Conservation (phyloP, 1,284 basidiomycete genomes). For the Naganishia sp. region DNA sequence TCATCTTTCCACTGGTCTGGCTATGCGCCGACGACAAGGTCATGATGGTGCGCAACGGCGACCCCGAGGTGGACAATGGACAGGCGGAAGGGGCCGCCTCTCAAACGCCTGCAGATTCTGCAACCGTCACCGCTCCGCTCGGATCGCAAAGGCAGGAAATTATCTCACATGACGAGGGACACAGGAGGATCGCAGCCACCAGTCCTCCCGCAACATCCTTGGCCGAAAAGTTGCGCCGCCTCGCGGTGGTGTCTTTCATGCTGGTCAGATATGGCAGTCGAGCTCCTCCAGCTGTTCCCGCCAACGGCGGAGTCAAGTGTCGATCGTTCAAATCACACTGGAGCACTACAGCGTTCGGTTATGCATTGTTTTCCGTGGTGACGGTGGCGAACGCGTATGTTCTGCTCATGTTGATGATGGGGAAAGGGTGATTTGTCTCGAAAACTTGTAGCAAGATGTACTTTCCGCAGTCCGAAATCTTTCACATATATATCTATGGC, state of each 20-base stretch:
- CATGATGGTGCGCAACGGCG: slow-evolving; percentile 62
- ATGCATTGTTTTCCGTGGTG: slow-evolving; percentile 65
- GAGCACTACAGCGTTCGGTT: slow-evolving; percentile 61
- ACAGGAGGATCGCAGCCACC: not conserved
- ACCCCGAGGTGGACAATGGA: not conserved
- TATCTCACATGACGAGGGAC: no score
- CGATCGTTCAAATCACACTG: slow-evolving; percentile 62
- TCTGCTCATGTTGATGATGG: slow-evolving; percentile 48
- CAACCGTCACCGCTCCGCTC: no score
- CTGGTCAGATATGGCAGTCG: slow-evolving; percentile 21
- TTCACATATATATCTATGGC: no score
- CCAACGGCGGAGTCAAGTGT: slow-evolving; percentile 31
- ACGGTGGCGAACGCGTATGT: slow-evolving; percentile 64
- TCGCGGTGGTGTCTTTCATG: slow-evolving; percentile 25
- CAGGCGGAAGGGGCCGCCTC: not conserved
- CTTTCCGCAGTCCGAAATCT: no score
- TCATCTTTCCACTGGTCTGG: slow-evolving; percentile 75
- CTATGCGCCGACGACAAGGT: slow-evolving; percentile 69
- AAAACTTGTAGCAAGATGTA: no score
- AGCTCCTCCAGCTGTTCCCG: slow-evolving; percentile 31
- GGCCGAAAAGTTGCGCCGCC: not conserved
- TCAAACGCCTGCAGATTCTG: not conserved
- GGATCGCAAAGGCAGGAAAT: no score
- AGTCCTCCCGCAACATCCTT: not conserved
- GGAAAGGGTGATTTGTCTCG: slow-evolving; percentile 30